Conservation (phyloP, 1,284 basidiomycete species). For the Acaromyces ingoldii region DNA sequence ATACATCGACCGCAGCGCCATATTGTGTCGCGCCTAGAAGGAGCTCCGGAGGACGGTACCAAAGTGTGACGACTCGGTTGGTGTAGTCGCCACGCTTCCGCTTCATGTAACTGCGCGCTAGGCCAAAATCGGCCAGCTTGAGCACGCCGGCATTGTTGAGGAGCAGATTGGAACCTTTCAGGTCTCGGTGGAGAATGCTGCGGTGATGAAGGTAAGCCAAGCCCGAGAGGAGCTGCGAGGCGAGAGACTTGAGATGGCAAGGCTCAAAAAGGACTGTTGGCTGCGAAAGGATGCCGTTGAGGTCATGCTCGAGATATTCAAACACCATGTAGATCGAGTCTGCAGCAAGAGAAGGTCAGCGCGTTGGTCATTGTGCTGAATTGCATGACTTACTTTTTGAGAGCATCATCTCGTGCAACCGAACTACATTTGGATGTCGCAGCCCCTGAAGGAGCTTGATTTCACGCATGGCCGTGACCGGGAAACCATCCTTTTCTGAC, state of each 20-base stretch:
- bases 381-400: conserved; percentile 68
- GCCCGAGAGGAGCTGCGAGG: conserved; percentile 86
- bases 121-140: conserved; percentile 94
- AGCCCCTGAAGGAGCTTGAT: conserved; percentile 93
- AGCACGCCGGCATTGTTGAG: conserved; percentile 86
- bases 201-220: conserved; percentile 90
- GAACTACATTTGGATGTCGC: conserved; percentile 81
- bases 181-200: conserved; percentile 92
- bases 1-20: conserved; percentile 98
- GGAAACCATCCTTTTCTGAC: conserved; percentile 92
- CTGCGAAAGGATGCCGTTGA: conserved; percentile 90
- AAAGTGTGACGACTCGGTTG: conserved; percentile 95
- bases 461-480: conserved; percentile 96
- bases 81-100: conserved; percentile 86
- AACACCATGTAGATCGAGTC: conserved; percentile 98
- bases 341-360: conserved; percentile 49
- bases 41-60: conserved; percentile 96
- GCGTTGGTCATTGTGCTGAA: conserved; percentile 1
- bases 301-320: conserved; percentile 98
- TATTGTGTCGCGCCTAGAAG: conserved; percentile 94
- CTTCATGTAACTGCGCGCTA: conserved; percentile 95
- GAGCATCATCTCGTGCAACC: conserved; percentile 95
- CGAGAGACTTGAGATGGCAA: conserved; percentile 90
- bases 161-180: conserved; percentile 98
- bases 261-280: conserved; percentile 73